phyloP scores from a whole-genome alignment of 164 flowering plant species.

The Tinospora cordifolia region DNA sequence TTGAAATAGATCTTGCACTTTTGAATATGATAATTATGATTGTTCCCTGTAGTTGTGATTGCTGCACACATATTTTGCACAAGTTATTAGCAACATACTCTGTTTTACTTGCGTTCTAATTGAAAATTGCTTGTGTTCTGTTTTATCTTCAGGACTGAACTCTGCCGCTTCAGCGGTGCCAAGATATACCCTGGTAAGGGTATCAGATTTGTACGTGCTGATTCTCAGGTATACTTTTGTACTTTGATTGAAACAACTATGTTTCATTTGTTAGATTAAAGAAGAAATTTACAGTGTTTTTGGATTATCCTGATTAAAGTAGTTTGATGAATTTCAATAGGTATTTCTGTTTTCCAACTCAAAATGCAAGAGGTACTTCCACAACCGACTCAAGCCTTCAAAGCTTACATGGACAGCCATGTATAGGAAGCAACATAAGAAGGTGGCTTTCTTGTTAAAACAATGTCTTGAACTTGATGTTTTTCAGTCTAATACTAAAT shows the following conservation, averaged over 20 bases:
- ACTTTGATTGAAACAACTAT: not conserved
- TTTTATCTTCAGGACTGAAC: slow-evolving; percentile 35
- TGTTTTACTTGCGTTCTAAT: too few species aligned
- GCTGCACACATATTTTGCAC: not conserved
- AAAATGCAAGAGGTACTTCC: slow-evolving; percentile 84
- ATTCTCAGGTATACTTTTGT: slow-evolving; percentile 36
- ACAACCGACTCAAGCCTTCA: slow-evolving; percentile 70
- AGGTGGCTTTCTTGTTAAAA: slow-evolving; percentile 24
- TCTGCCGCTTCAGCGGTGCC: slow-evolving; percentile 46
- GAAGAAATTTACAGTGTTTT: not conserved
- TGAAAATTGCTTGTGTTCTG: not conserved
- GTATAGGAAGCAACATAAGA: slow-evolving; percentile 54
- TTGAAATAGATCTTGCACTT: not conserved
- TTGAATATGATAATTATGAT: not conserved
- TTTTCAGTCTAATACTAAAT: too few species aligned
- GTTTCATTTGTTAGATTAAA: too few species aligned
- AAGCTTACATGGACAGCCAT: slow-evolving; percentile 70
- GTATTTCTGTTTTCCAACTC: slow-evolving; percentile 62
- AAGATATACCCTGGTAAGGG: slow-evolving; percentile 48
- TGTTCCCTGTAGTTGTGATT: not conserved
- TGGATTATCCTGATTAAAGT: not conserved
- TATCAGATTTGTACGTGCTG: slow-evolving; percentile 38
- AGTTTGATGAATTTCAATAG: slow-evolving; percentile 1
- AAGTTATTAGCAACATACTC: not conserved
- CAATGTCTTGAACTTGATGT: not conserved